These are phyloP conservation scores for Rhizopus delemar DNA, from an alignment of 371 early-diverging fungal species.

Conservation along the genomic window DNA sequence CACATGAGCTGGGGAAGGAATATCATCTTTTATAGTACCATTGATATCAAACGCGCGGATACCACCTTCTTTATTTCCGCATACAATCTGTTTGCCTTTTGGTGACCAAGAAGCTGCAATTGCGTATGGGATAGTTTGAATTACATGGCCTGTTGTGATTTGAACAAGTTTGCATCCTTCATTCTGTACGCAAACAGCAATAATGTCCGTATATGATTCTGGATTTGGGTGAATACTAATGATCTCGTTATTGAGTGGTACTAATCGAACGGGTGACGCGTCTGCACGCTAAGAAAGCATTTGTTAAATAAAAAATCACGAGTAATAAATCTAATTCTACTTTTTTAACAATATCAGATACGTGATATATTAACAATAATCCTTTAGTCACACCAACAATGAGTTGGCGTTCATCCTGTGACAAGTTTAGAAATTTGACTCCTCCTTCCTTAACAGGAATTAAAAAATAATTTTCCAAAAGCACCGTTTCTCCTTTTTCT, in stretches of 20 bases:
- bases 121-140: slow-evolving; percentile 21
- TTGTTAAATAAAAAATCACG: neutral
- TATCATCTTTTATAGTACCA: slow-evolving; percentile 31
- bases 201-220: slow-evolving; percentile 34
- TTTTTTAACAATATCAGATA: slow-evolving; percentile 30
- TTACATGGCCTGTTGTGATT: slow-evolving; percentile 23
- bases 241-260: slow-evolving; percentile 23
- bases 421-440: slow-evolving; percentile 38
- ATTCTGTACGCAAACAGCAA: slow-evolving; percentile 32
- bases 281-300: slow-evolving; percentile 9
- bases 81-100: slow-evolving; percentile 57
- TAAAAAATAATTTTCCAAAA: slow-evolving; percentile 22
- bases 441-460: slow-evolving; percentile 17
- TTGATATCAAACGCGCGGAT: slow-evolving; percentile 38
- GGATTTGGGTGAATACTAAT: slow-evolving; percentile 48
- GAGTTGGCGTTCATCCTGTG: slow-evolving; percentile 33
- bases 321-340: slow-evolving; percentile 13
- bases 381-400: slow-evolving; percentile 28
- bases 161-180: slow-evolving; percentile 29
- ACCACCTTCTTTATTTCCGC: slow-evolving; percentile 42
- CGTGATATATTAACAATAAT: slow-evolving; percentile 28
- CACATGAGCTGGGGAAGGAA: neutral
- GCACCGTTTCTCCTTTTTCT: slow-evolving; percentile 24
- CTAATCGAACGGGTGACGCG: slow-evolving; percentile 19
- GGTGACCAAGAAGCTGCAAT: slow-evolving; percentile 56